Evolutionary conservation across 768 basidiomycete species (phyloP).

Genomic region (Clavaria fumosa): DNA sequence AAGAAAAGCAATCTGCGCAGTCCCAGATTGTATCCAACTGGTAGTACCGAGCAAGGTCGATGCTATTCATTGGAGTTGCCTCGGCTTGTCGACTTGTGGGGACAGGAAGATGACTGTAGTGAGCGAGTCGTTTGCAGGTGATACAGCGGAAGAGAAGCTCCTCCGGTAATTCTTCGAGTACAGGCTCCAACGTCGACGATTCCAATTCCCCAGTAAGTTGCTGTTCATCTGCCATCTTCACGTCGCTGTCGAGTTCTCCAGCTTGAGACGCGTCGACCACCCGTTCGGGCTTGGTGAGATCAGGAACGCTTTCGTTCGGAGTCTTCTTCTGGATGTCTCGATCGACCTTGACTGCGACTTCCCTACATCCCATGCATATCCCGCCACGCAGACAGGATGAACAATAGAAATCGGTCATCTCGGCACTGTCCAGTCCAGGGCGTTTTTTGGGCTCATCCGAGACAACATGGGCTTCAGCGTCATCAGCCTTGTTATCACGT

Average conservation of each 20-base stretch:
- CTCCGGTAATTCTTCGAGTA: too few species aligned
- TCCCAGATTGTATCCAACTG: constrained; percentile 41
- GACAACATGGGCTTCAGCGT: too few species aligned
- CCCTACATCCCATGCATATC: constrained; percentile 62
- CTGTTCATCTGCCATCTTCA: constrained; percentile 25
- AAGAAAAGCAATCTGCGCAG: constrained; percentile 70
- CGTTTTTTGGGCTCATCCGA: constrained; percentile 29
- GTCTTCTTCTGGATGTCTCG: constrained; percentile 12
- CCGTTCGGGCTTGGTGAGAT: background rate
- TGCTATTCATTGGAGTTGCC: constrained; percentile 19
- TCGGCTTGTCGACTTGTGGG: constrained; percentile 29
- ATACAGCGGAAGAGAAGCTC: constrained; percentile 70
- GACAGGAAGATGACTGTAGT: constrained; percentile 58
- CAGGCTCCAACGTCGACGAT: too few species aligned
- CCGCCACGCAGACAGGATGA: constrained; percentile 62
- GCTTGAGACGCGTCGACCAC: constrained; percentile 5
- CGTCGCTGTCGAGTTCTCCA: constrained; percentile 13
- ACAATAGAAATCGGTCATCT: constrained; percentile 72
- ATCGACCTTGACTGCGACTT: constrained; percentile 37
- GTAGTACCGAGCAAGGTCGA: constrained; percentile 45
- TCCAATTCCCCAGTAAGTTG: too few species aligned
- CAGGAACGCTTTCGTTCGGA: constrained; percentile 3
- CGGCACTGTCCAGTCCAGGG: constrained; percentile 27
- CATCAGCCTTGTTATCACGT: constrained; percentile 12
- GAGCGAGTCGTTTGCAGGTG: constrained; percentile 68